Evolutionary conservation across 202 grass and related monocot species (phyloP), one percentile per base, ranked within the genome.

Genomic region (Panicum hallii): DNA sequence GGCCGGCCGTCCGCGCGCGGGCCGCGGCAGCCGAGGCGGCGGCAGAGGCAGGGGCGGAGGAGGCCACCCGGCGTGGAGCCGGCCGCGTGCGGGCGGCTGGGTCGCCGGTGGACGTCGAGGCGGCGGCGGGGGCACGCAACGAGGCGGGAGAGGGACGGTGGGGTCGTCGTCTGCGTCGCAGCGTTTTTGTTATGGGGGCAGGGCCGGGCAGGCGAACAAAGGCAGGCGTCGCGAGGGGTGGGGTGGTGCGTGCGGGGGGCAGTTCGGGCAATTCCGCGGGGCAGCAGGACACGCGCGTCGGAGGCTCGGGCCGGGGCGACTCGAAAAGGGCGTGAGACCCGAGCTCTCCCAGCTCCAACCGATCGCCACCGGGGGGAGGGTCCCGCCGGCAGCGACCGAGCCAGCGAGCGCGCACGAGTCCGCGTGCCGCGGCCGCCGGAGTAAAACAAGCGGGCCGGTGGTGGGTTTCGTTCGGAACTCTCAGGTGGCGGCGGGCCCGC

Each of bases 151-250:
- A 72, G 12, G 13, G 69, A 3, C 30, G 83, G 71, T 73, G 81
- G 60, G 60, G 60, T 49, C 75, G 91, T 90, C 79, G 88, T 83
- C 79, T 64, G 74, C 67, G 74, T 90, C 84, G 80, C 78, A 43
- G 52, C 76, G 84, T 79, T 83, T 32, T 80, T 76, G 89, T 84
- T 87, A 55, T 46, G 67, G 74, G 72, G 11, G 40, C 79, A 62
- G 56, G 43, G 76, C 43, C 67, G 22, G 2, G 13, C 56, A 30
- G 55, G 44, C 26, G 8, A n/a, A 46, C 54, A 46, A 16, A 32
- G 40, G 36, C 45, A 32, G 71, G 8, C 62, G 72, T 76, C 19
- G 86, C 64, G 71, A 76, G 53, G 52, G 16, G 44, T 41, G 75
- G 54, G 58, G 79, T 52, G 79, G 83, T 54, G 73, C 75, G 83